Evolutionary conservation across 768 basidiomycete species (phyloP), one percentile per base, ranked within the genome.

Genomic region (Lanmaoa pseudosensibilis): DNA sequence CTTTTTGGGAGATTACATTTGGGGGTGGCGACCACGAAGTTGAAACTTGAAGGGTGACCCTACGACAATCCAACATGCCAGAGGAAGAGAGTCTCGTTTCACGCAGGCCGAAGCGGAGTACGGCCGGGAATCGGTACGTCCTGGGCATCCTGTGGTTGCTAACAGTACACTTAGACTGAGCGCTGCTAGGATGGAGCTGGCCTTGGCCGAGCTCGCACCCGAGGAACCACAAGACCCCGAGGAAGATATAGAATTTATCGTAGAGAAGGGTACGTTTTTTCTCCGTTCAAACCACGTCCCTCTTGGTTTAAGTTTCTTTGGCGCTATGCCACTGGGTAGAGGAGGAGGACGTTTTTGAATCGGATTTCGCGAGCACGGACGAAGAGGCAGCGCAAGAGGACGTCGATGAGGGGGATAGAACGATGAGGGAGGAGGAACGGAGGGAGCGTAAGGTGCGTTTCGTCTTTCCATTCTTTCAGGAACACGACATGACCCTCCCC

Each of bases 321-420:
- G 27, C 27, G 6, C 39, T 7, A 15, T 45, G 8, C n/a, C 25
- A 19, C 15, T 37, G 16, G 49, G 4, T 51, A 91, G 92, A 90
- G 50, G 92, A 94, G 68, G 85, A 89, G 61, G 91, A 93, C 64
- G 68, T 87, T 9, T 90, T 92, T 56, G 90, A 81, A 60, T 90
- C 88, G 11, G 92, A 94, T 69, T 94, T 94, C 65, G 88, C 85
- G 59, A 90, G 87, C 60, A 93, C 92, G 0, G 92, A 93, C 55
- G 90, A 90, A 43, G 83, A 80, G 54, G 75, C 69, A 37, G 78
- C 71, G 2, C 79, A 80, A n/a, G 79, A 80, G 25, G 81, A 80
- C 12, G 74, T 76, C 18, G 82, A 82, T 6, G 77, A 74, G 5
- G 86, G 76, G 1, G 90, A 92, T 63, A 78, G 73, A 40, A 74